These are phyloP conservation scores for Colletotrichum chlorophyti DNA, from an alignment of 2,329 filamentous ascomycete genomes.

Conservation along the genomic window DNA sequence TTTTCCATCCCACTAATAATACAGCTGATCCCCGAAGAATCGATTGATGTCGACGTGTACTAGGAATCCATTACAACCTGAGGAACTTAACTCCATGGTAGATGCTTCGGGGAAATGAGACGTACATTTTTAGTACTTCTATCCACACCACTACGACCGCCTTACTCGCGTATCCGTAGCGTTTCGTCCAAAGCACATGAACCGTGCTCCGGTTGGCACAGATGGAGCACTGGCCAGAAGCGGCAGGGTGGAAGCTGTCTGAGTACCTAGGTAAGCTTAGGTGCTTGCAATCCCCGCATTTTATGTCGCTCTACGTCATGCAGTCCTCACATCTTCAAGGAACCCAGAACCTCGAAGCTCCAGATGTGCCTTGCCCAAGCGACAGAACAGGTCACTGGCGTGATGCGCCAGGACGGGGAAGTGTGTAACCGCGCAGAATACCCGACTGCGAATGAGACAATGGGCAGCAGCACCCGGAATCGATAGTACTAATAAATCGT, in stretches of 20 bases:
- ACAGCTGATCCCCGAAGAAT: conserved; percentile 17
- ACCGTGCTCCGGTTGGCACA: background rate
- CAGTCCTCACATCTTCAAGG: conserved; percentile 29
- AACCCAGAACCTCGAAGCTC: conserved; percentile 13
- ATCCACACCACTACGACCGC: background rate
- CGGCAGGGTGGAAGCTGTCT: conserved; percentile 24
- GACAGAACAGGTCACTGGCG: conserved; percentile 8
- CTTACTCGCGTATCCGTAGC: background rate
- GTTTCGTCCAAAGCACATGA: conserved; percentile 7
- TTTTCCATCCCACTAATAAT: background rate
- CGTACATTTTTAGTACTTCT: background rate
- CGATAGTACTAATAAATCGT: conserved; percentile 27
- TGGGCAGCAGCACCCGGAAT: conserved; percentile 11
- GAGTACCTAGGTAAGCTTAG: too few relatives aligned
- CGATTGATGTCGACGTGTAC: too few relatives aligned
- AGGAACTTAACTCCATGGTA: too few relatives aligned
- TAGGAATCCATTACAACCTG: background rate
- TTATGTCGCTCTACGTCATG: conserved; percentile 36
- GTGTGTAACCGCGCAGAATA: conserved; percentile 12
- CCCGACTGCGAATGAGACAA: conserved; percentile 16
- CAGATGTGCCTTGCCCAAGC: conserved; percentile 4
- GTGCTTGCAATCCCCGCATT: conserved; percentile 34
- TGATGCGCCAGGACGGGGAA: conserved; percentile 14
- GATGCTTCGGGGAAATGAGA: too few relatives aligned
- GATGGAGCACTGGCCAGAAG: conserved; percentile 14